A percentile compares a stretch with the other conserved stretches of the same genome.
phyloP scores from a whole-genome alignment of 495 filamentous ascomycete genomes.

The Trichoderma asperelloides region DNA sequence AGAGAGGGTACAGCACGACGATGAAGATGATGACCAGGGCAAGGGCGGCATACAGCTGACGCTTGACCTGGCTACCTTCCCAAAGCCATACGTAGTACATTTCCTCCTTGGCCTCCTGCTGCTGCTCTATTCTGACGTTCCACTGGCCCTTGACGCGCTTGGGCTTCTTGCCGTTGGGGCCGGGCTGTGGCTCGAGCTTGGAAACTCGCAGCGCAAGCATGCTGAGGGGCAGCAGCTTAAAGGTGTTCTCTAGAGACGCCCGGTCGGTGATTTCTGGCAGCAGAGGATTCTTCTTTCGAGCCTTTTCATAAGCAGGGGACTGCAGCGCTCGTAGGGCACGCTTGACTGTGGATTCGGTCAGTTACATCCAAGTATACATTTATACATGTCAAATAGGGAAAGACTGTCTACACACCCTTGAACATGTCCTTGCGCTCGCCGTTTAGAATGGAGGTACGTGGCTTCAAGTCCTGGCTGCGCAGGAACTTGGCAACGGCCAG shows the following conservation, averaged over 20 bases:
- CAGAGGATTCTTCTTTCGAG: constrained; percentile 76
- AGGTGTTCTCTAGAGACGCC: constrained; percentile 77
- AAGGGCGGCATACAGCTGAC: constrained; percentile 79
- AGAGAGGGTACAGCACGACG: constrained; percentile 91
- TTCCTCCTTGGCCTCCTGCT: constrained; percentile 84
- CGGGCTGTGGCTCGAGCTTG: constrained; percentile 68
- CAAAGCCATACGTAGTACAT: constrained; percentile 97
- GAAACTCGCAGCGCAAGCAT: constrained; percentile 84
- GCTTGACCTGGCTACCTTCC: constrained; percentile 87
- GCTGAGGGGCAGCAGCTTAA: constrained; percentile 94
- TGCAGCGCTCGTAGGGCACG: constrained; percentile 88
- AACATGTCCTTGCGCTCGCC: constrained; percentile 99
- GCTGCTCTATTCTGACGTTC: constrained; percentile 93
- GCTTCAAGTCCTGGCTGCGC: constrained; percentile 75
- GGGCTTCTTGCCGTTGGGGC: constrained; percentile 66
- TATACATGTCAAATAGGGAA: too few relatives aligned
- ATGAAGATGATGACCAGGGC: constrained; percentile 75
- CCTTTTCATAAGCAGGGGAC: constrained; percentile 80
- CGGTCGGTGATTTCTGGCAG: constrained; percentile 83
- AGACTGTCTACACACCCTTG: constrained; percentile 55
- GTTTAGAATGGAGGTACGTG: constrained; percentile 84
- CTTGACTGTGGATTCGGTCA: constrained; percentile 58
- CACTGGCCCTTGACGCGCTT: constrained; percentile 93
- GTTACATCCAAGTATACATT: neutral
- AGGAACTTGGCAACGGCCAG: constrained; percentile 87